Evolutionary conservation across 257 asterid genomes (phyloP).

Genomic region (Capsicum rhomboideum): DNA sequence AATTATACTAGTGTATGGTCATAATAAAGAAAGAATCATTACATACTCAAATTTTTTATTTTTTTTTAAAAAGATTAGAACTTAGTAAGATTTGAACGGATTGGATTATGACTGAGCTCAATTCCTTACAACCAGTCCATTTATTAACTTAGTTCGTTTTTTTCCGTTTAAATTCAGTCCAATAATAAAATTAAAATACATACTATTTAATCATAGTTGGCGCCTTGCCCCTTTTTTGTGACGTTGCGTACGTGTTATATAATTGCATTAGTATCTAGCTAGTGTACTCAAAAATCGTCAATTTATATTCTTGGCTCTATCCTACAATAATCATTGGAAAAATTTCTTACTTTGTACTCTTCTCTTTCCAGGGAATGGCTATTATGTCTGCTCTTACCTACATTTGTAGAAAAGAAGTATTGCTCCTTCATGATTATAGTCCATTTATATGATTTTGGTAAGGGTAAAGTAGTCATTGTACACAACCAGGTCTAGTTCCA

Average conservation of each 20-base stretch:
- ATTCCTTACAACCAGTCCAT: too few relatives aligned
- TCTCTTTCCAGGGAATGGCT: constrained; percentile 10
- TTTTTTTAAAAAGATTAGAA: too few relatives aligned
- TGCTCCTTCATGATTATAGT: not conserved
- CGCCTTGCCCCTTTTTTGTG: not conserved
- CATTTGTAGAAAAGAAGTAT: not conserved
- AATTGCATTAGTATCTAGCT: not conserved
- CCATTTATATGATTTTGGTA: not conserved
- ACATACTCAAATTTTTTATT: too few relatives aligned
- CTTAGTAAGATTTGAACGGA: too few relatives aligned
- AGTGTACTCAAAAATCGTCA: not conserved
- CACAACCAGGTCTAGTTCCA: constrained; percentile 10
- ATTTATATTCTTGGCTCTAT: not conserved
- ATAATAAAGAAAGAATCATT: too few relatives aligned
- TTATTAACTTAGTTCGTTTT: too few relatives aligned
- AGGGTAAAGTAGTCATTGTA: constrained; percentile 10
- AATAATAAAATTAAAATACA: too few relatives aligned
- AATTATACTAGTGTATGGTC: too few relatives aligned
- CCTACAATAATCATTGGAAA: constrained; percentile 17
- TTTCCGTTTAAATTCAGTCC: too few relatives aligned
- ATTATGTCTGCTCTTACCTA: not conserved
- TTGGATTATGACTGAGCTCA: too few relatives aligned
- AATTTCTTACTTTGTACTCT: constrained; percentile 8
- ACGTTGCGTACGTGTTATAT: not conserved
- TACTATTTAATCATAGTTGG: too few relatives aligned